Base-by-base conservation (phyloP, 371 early-diverging fungal species). In the Apophysomyces variabilis region DNA sequence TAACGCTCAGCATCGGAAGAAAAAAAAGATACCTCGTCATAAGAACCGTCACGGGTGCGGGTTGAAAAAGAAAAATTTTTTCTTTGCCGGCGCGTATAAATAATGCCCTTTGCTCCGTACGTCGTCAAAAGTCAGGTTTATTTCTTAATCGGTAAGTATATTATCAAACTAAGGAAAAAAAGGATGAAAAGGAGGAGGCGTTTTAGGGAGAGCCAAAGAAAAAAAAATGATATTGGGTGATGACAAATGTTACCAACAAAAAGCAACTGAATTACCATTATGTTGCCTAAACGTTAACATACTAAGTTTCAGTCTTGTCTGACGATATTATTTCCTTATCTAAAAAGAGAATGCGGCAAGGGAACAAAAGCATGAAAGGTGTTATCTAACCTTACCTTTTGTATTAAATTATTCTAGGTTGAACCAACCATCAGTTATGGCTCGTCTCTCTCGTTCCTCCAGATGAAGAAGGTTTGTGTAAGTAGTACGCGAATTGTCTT, bases 281-380 rank as follows among this genome's bases (percentile, higher is more conserved):
- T 73, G 73, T 73, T 68, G 73, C 61, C 67, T 66, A 66, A 60
- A 47, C 41, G 58, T 54, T 65, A 66, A 61, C 58, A 58, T 60
- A 46, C 50, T 56, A 62, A 67, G 69, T 68, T 73, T 58, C 66
- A 73, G 73, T 69, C 73, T 73, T 73, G 73, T 73, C 73, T 73
- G 73, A 73, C 60, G 16, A 45, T 38, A 39, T 35, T 62, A 44
- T 26, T 26, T 44, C 50, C 21, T 39, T 50, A n/a, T 9, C 21
- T 21, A 26, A 26, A 26, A 26, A 26, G 32, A 26, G 32, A 3
- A 26, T 21, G 4, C 9, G 58, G 60, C 26, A 37, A 44, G 37
- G 26, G 38, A 43, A 39, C 32, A 44, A 61, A 60, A 60, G 60
- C 41, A 41, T 21, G 12, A 32, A 45, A 44, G 32, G 36, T 45